Conservation (phyloP, 352 stramenopile genomes). For the Phytophthora vignae region DNA sequence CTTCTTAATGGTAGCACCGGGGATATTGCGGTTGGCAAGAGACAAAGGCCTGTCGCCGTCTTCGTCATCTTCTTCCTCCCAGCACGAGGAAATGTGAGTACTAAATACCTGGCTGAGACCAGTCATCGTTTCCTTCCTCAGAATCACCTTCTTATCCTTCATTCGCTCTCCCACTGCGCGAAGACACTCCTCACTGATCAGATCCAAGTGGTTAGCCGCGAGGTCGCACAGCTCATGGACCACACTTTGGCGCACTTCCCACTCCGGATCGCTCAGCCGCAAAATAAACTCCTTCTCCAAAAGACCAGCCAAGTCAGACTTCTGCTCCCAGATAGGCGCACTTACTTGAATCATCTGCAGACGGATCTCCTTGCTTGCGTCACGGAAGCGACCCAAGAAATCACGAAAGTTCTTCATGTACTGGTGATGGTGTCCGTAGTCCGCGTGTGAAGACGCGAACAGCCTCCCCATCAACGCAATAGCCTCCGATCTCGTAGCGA, state of each 20-base stretch:
- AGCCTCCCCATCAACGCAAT: conserved; percentile 81
- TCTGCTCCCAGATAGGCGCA: conserved; percentile 77
- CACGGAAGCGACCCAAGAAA: conserved; percentile 86
- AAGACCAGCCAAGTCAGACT: conserved; percentile 59
- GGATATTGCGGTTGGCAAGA: conserved; percentile 43
- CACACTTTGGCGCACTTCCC: conserved; percentile 80
- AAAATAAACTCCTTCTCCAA: conserved; percentile 82
- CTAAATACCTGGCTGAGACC: conserved; percentile 86
- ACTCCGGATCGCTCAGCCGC: conserved; percentile 81
- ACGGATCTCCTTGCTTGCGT: conserved; percentile 89
- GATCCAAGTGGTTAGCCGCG: conserved; percentile 70
- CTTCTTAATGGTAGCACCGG: conserved; percentile 59
- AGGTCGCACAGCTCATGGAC: conserved; percentile 89
- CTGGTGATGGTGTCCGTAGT: conserved; percentile 77
- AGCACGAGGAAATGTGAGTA: conserved; percentile 70
- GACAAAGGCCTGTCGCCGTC: conserved; percentile 26
- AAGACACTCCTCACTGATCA: conserved; percentile 73
- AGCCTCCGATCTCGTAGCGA: conserved; percentile 80
- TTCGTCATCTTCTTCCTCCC: conserved; percentile 40
- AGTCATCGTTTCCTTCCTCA: conserved; percentile 91
- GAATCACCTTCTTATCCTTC: conserved; percentile 86
- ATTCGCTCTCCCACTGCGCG: conserved; percentile 84
- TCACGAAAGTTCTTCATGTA: conserved; percentile 89
- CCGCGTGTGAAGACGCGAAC: conserved; percentile 77
- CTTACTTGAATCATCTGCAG: conserved; percentile 84